phyloP scores from a whole-genome alignment of 2,329 filamentous ascomycete genomes.

The Plenodomus biglobosus region DNA sequence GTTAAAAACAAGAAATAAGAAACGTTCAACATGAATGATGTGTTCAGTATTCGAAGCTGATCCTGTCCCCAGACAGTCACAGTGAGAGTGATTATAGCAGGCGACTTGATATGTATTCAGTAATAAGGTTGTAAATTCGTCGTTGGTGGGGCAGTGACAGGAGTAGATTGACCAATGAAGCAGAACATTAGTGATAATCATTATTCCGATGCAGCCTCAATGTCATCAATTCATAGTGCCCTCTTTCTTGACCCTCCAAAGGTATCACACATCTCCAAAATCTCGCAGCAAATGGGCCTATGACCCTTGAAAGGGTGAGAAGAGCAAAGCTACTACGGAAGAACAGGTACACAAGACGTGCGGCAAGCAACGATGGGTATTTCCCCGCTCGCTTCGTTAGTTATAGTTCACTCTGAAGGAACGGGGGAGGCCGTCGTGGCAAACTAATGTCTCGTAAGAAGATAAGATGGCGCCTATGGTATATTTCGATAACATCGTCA shows the following conservation, averaged over 20 bases:
- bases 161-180: background rate
- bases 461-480: background rate
- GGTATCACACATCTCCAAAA: slow-evolving; percentile 18
- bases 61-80: too few relatives aligned
- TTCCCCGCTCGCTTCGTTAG: too few relatives aligned
- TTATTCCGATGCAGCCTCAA: slow-evolving; percentile 16
- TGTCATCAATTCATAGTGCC: slow-evolving; percentile 9
- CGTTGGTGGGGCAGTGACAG: background rate
- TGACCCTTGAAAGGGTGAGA: slow-evolving; percentile 11
- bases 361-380: slow-evolving; percentile 5
- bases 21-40: background rate
- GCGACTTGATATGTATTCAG: too few relatives aligned
- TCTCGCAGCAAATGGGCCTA: slow-evolving; percentile 11
- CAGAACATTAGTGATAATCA: slow-evolving; percentile 2
- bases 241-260: slow-evolving; percentile 9
- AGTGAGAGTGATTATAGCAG: too few relatives aligned
- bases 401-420: too few relatives aligned
- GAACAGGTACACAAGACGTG: slow-evolving; percentile 8
- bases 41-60: too few relatives aligned
- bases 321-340: slow-evolving; percentile 1
- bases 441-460: background rate
- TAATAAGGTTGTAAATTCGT: too few relatives aligned
- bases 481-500: background rate
- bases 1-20: background rate
- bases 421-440: too few relatives aligned